These are phyloP conservation scores for Aurifilum marmelostoma DNA, from an alignment of 2,329 filamentous ascomycete species.

Conservation along the genomic window DNA sequence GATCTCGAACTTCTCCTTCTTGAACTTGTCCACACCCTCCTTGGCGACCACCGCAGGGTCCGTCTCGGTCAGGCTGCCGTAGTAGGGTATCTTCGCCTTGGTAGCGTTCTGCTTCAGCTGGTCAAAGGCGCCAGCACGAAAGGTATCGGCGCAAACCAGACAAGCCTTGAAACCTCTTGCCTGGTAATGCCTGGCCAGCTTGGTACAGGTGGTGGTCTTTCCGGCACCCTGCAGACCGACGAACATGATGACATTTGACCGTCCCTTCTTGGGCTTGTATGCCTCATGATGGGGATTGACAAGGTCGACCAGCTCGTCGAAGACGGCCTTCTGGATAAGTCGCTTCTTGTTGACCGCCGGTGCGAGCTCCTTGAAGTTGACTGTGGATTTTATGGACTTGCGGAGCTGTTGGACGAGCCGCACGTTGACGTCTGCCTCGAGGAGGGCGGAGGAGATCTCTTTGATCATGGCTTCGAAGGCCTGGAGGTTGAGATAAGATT, in stretches of 20 bases:
- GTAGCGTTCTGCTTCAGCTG: slow-evolving; percentile 99
- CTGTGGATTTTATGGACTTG: slow-evolving; percentile 85
- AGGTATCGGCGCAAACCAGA: slow-evolving; percentile 96
- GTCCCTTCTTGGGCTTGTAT: slow-evolving; percentile 96
- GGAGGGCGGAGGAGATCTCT: slow-evolving; percentile 92
- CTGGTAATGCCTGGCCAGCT: slow-evolving; percentile 93
- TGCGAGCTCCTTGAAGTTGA: slow-evolving; percentile 94
- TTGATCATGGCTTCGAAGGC: slow-evolving; percentile 98
- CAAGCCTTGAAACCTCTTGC: slow-evolving; percentile 90
- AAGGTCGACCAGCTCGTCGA: slow-evolving; percentile 92
- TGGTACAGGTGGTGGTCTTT: slow-evolving; percentile 98
- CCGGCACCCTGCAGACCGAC: slow-evolving; percentile 96
- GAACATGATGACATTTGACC: slow-evolving; percentile 98
- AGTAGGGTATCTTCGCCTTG: slow-evolving; percentile 99
- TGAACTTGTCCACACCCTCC: slow-evolving; percentile 98
- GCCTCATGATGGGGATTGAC: slow-evolving; percentile 95
- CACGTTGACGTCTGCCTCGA: slow-evolving; percentile 97
- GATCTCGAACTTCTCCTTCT: slow-evolving; percentile 96
- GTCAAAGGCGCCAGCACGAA: slow-evolving; percentile 97
- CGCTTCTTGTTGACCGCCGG: slow-evolving; percentile 97
- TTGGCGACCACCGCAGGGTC: slow-evolving; percentile 90
- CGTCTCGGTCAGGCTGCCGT: slow-evolving; percentile 93
- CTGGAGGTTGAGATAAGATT: slow-evolving; percentile 49
- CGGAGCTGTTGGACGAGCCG: slow-evolving; percentile 88
- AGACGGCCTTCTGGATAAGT: slow-evolving; percentile 95